phyloP scores from a whole-genome alignment of 139 green algal genomes.

The Volvox reticuliferus region DNA sequence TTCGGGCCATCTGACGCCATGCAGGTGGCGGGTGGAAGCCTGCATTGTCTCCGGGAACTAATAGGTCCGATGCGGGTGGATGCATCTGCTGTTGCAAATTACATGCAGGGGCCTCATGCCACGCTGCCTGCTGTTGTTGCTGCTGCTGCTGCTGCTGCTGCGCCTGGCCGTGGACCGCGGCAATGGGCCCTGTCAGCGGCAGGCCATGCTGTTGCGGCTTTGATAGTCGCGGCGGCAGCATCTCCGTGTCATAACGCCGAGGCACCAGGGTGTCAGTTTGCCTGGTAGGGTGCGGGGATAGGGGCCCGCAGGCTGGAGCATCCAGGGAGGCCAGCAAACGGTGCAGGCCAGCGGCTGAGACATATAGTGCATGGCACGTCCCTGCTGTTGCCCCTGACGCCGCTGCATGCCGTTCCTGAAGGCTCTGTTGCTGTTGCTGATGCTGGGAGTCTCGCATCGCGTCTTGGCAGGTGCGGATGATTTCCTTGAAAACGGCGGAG shows the following conservation, averaged over 20 bases:
- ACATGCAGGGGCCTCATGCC: not conserved
- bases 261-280: too few relatives aligned
- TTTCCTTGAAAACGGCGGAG: constrained; percentile 51
- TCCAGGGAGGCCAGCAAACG: not conserved
- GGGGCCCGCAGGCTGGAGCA: not conserved
- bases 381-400: not conserved
- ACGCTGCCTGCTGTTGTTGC: not conserved
- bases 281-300: not conserved
- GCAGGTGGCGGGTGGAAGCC: not conserved
- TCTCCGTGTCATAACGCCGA: not conserved
- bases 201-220: not conserved
- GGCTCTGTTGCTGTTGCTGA: not conserved
- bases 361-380: not conserved
- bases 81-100: not conserved
- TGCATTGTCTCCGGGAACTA: not conserved
- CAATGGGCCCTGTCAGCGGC: not conserved
- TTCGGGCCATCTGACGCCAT: not conserved
- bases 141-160: not conserved
- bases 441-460: not conserved
- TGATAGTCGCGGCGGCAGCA: not conserved
- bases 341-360: constrained; percentile 9
- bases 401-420: not conserved
- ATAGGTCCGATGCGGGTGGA: not conserved
- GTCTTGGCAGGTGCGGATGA: constrained; percentile 49
- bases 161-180: not conserved